phyloP scores from a whole-genome alignment of 192 early-diverging fungal species.

The Linnemannia hyalina region DNA sequence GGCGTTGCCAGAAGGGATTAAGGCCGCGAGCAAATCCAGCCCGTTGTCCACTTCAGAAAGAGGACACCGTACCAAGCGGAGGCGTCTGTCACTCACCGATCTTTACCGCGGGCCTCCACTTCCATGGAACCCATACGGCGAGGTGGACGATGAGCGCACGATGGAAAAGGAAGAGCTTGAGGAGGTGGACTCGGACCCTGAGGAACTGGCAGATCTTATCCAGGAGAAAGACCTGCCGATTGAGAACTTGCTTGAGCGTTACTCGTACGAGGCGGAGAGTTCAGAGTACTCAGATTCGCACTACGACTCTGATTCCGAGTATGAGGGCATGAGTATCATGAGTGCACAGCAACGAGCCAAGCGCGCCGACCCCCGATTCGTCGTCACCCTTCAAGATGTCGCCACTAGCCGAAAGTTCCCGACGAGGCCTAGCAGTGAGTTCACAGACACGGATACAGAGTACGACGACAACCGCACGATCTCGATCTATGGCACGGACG shows the following conservation, averaged over 20 bases:
- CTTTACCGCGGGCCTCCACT: conserved; percentile 41
- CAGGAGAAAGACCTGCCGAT: conserved; percentile 57
- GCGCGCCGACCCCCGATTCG: conserved; percentile 41
- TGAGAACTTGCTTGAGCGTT: conserved; percentile 57
- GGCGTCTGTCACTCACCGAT: conserved; percentile 30
- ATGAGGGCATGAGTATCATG: conserved; percentile 42
- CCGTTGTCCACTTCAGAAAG: conserved; percentile 28
- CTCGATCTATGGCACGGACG: conserved; percentile 52
- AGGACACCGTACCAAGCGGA: conserved; percentile 49
- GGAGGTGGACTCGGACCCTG: conserved; percentile 17
- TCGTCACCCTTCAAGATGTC: conserved; percentile 50
- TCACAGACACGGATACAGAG: conserved; percentile 50
- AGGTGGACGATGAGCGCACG: conserved; percentile 52
- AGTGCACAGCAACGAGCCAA: conserved; percentile 34
- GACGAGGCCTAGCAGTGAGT: conserved; percentile 44
- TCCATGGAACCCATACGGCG: conserved; percentile 46
- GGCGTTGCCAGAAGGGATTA: conserved; percentile 34
- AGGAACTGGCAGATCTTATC: conserved; percentile 28
- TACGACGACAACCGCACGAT: conserved; percentile 49
- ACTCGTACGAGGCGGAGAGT: conserved; percentile 46
- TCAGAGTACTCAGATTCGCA: conserved; percentile 51
- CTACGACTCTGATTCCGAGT: conserved; percentile 48
- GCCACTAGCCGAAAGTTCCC: conserved; percentile 44
- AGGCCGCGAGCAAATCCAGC: conserved; percentile 41
- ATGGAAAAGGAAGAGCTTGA: conserved; percentile 46